phyloP scores from a whole-genome alignment of 768 basidiomycete species.

The Trametes elegans region DNA sequence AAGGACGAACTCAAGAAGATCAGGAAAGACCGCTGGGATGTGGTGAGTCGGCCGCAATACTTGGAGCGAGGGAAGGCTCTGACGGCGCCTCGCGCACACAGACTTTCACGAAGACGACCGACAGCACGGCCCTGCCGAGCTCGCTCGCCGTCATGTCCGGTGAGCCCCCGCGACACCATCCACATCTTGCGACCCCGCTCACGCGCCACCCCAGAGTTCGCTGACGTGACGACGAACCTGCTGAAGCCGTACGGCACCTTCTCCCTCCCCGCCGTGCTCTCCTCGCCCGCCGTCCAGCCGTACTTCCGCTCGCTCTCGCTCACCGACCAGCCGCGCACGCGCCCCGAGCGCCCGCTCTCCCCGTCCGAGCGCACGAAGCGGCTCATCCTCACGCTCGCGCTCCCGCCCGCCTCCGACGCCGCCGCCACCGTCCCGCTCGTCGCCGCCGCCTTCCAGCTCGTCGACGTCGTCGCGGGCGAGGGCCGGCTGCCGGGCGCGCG shows the following conservation, averaged over 20 bases:
- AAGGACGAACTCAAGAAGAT: conserved; percentile 75
- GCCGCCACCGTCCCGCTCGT: conserved; percentile 58
- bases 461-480: conserved; percentile 57
- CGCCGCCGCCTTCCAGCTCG: conserved; percentile 65
- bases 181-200: neutral
- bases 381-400: conserved; percentile 63
- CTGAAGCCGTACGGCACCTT: conserved; percentile 55
- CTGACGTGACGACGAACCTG: conserved; percentile 78
- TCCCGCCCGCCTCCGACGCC: conserved; percentile 50
- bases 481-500: conserved; percentile 21
- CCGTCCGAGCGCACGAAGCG: conserved; percentile 63
- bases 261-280: conserved; percentile 56
- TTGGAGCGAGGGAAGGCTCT: neutral
- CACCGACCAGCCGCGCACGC: conserved; percentile 80
- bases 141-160: conserved; percentile 76
- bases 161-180: conserved; percentile 26
- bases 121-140: conserved; percentile 58
- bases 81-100: conserved; percentile 28
- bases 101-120: conserved; percentile 82
- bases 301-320: conserved; percentile 89
- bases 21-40: conserved; percentile 78
- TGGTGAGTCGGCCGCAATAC: conserved; percentile 50
- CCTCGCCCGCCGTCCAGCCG: conserved; percentile 60
- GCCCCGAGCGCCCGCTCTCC: conserved; percentile 54
- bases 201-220: conserved; percentile 58